A percentile compares a stretch with the other conserved stretches of the same genome.
These are phyloP conservation scores for Hemisphaericaspora lyxosophila DNA, from an alignment of 1,139 yeast genomes.

Conservation along the genomic window DNA sequence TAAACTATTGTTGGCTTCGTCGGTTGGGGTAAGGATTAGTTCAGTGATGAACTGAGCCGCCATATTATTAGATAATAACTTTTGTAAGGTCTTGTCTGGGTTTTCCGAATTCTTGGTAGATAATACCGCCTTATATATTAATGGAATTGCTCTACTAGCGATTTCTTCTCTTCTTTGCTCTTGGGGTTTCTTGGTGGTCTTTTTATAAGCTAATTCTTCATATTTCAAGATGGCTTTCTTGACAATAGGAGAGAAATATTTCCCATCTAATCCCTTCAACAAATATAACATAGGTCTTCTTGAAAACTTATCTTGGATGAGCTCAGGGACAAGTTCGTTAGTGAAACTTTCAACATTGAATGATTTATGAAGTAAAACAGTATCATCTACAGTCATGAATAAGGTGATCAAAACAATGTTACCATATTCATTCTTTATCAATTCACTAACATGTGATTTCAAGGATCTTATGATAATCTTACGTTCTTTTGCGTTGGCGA, in stretches of 20 bases:
- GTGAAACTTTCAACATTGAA: conserved; percentile 61
- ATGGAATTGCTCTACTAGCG: conserved; percentile 62
- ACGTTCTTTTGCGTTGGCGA: conserved; percentile 91
- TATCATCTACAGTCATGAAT: conserved; percentile 90
- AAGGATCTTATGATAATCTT: conserved; percentile 70
- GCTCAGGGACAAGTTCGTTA: conserved; percentile 53
- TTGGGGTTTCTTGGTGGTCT: conserved; percentile 84
- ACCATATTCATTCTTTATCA: conserved; percentile 85
- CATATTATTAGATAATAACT: conserved; percentile 62
- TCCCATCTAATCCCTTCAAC: conserved; percentile 75
- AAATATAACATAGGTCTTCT: conserved; percentile 88
- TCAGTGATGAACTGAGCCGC: conserved; percentile 86
- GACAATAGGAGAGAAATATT: conserved; percentile 74
- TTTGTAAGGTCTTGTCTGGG: conserved; percentile 24
- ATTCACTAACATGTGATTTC: conserved; percentile 69
- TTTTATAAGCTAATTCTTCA: conserved; percentile 60
- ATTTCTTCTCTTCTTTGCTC: conserved; percentile 73
- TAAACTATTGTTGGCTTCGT: conserved; percentile 41
- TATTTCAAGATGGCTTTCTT: conserved; percentile 61
- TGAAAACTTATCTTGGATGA: conserved; percentile 71
- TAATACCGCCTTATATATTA: conserved; percentile 56
- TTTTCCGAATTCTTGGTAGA: conserved; percentile 35
- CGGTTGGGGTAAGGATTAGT: conserved; percentile 56
- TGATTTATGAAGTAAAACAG: conserved; percentile 75
- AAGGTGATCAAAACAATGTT: conserved; percentile 75